A percentile compares a stretch with the other conserved stretches of the same genome.
phyloP scores from a whole-genome alignment of 331 rosid genomes.

The Pyracantha coccinea region DNA sequence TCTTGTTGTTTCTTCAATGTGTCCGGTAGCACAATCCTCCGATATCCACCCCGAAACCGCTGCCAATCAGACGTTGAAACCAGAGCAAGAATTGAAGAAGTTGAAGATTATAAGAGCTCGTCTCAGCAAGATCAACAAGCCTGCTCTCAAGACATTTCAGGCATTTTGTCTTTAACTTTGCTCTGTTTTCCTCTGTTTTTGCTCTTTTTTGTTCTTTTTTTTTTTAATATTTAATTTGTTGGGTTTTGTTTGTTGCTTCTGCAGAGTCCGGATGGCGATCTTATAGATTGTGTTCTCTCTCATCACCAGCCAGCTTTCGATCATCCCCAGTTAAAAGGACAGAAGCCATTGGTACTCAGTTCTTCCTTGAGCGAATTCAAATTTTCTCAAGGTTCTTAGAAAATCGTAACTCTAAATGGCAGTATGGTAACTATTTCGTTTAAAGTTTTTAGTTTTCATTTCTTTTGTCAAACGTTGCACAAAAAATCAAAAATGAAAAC shows the following conservation, averaged over 20 bases:
- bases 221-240: neutral
- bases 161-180: constrained; percentile 19
- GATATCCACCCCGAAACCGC: constrained; percentile 18
- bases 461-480: too few species aligned
- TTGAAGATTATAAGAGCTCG: constrained; percentile 42
- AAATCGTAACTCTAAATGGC: neutral
- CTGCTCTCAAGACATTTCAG: constrained; percentile 73
- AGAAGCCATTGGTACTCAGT: constrained; percentile 64
- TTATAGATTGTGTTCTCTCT: constrained; percentile 71
- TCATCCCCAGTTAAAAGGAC: constrained; percentile 68
- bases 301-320: constrained; percentile 89
- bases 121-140: constrained; percentile 67
- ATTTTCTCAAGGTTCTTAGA: neutral
- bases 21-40: constrained; percentile 38
- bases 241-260: neutral
- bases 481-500: too few species aligned
- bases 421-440: neutral
- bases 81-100: constrained; percentile 50
- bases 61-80: constrained; percentile 55
- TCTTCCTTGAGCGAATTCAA: neutral
- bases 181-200: constrained; percentile 23
- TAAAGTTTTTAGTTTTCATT: too few species aligned
- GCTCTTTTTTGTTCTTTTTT: neutral
- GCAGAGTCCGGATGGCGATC: constrained; percentile 94
- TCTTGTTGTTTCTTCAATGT: constrained; percentile 41